Percentiles rank a stretch among this genome's conserved stretches.
Evolutionary conservation across 495 filamentous ascomycete species (phyloP).

Genomic region (Xeromyces bisporus): DNA sequence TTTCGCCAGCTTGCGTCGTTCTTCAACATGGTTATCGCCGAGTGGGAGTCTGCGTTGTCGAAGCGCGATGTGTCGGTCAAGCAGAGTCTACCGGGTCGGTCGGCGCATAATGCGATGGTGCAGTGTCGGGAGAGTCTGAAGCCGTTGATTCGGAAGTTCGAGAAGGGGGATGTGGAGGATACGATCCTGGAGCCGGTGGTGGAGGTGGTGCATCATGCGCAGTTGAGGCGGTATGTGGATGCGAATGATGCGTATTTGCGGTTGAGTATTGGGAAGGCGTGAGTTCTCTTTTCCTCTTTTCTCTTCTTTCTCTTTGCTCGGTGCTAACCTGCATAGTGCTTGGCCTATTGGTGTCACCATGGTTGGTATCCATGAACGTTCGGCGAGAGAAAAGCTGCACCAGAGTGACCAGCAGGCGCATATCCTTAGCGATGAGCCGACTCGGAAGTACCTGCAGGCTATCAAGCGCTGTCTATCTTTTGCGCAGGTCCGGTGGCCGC

Average conservation of each 20-base stretch:
- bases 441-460: slow-evolving; percentile 88
- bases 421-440: slow-evolving; percentile 92
- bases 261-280: slow-evolving; percentile 90
- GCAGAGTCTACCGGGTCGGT: slow-evolving; percentile 58
- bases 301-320: slow-evolving; percentile 1
- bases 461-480: slow-evolving; percentile 96
- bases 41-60: slow-evolving; percentile 71
- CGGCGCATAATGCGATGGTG: slow-evolving; percentile 61
- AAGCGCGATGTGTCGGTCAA: slow-evolving; percentile 44
- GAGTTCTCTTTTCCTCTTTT: slow-evolving; percentile 9
- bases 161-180: slow-evolving; percentile 59
- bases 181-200: slow-evolving; percentile 66
- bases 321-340: slow-evolving; percentile 32
- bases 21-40: slow-evolving; percentile 78
- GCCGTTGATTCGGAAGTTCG: slow-evolving; percentile 81
- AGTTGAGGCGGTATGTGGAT: slow-evolving; percentile 82
- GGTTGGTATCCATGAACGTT: slow-evolving; percentile 98
- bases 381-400: slow-evolving; percentile 86
- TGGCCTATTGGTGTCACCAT: slow-evolving; percentile 99
- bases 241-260: slow-evolving; percentile 90
- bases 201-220: slow-evolving; percentile 85
- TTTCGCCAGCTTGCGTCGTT: slow-evolving; percentile 82
- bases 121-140: slow-evolving; percentile 72
- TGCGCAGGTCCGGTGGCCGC: slow-evolving; percentile 91
- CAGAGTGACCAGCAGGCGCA: slow-evolving; percentile 76